Evolutionary conservation across 768 basidiomycete species (phyloP).

Genomic region (Megacollybia marginata): DNA sequence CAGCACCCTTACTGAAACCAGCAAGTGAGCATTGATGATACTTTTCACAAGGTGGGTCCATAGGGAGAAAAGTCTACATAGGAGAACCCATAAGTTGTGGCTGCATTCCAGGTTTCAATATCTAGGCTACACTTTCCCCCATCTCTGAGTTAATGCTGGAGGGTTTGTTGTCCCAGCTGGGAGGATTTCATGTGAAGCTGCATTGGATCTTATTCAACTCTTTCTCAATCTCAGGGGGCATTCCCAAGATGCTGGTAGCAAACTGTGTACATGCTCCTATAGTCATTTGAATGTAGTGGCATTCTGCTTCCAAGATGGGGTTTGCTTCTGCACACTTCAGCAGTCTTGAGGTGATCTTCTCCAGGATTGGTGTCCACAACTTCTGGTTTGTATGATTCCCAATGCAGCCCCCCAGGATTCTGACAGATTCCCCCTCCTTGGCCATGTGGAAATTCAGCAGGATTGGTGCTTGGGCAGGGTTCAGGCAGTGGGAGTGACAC

Average conservation of each 20-base stretch:
- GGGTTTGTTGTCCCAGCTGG: not conserved
- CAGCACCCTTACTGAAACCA: not conserved
- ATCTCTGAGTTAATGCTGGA: not conserved
- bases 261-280: too few species aligned
- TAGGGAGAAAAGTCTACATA: not conserved
- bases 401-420: too few species aligned
- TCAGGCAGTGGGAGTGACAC: too few species aligned
- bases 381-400: constrained; percentile 12
- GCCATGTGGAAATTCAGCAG: too few species aligned
- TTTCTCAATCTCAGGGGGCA: too few species aligned
- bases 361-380: constrained; percentile 9
- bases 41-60: too few species aligned
- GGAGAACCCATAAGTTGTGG: not conserved
- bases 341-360: constrained; percentile 11
- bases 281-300: constrained; percentile 12
- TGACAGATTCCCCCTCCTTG: too few species aligned
- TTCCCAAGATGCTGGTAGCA: too few species aligned
- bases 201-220: constrained; percentile 8
- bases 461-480: too few species aligned
- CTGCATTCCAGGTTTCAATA: not conserved
- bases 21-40: not conserved
- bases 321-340: constrained; percentile 5
- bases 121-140: too few species aligned
- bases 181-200: constrained; percentile 11
- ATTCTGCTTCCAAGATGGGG: too few species aligned